Evolutionary conservation across 2,329 filamentous ascomycete genomes (phyloP).

Genomic region (Sclerotinia borealis): DNA sequence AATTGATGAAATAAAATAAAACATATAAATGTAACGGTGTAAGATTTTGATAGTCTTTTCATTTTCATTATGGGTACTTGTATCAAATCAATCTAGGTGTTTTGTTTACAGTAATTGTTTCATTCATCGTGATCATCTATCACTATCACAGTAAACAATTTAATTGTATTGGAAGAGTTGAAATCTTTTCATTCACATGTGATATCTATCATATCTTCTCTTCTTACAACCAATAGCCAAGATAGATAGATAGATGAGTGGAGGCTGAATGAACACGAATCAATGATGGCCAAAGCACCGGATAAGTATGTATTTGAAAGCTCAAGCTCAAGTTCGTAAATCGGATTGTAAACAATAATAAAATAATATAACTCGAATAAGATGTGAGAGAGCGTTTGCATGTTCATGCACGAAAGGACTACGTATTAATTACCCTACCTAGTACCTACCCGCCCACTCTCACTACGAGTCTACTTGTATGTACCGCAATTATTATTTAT

Average conservation of each 20-base stretch:
- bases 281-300: neutral
- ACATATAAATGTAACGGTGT: neutral
- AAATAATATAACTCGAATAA: no score
- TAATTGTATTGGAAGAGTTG: neutral
- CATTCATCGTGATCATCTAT: neutral
- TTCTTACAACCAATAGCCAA: no score
- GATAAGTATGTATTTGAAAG: no score
- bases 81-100: neutral
- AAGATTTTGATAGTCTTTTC: neutral
- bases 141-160: neutral
- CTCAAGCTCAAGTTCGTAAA: no score
- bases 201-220: no score
- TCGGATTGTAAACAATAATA: neutral
- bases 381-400: neutral
- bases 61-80: neutral
- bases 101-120: neutral
- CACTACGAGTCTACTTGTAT: no score
- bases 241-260: no score
- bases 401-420: conserved; percentile 3
- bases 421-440: no score
- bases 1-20: neutral
- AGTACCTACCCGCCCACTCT: neutral
- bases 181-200: neutral
- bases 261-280: neutral
- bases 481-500: no score